Evolutionary conservation across 768 basidiomycete species (phyloP).

Genomic region (Lactarius psammicola): DNA sequence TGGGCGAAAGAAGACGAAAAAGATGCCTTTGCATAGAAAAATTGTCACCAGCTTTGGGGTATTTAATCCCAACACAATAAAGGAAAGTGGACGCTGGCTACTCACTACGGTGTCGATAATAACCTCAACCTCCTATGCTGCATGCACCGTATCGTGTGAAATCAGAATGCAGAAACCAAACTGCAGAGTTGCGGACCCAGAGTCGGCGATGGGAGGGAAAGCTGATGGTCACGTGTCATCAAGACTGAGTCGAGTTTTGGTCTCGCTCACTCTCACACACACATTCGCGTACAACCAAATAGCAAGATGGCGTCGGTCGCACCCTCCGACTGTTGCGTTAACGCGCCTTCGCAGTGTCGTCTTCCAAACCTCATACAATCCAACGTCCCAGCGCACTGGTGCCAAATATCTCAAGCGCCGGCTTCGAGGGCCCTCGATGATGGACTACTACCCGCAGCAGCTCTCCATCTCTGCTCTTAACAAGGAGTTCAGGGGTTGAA

Average conservation of each 20-base stretch:
- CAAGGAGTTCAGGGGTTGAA: slow-evolving; percentile 35
- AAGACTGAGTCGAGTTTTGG: too few relatives aligned
- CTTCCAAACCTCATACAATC: slow-evolving; percentile 90
- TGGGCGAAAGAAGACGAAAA: background rate
- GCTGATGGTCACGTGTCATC: background rate
- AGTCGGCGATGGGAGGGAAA: background rate
- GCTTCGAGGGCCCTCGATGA: slow-evolving; percentile 83
- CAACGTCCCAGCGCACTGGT: slow-evolving; percentile 74
- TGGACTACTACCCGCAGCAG: slow-evolving; percentile 74
- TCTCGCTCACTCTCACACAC: background rate
- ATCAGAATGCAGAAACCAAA: background rate
- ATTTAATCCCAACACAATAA: background rate
- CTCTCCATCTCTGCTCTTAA: slow-evolving; percentile 54
- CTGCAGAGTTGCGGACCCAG: background rate
- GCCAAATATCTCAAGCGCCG: slow-evolving; percentile 86
- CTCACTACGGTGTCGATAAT: background rate
- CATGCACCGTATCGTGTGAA: background rate
- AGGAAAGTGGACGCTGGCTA: background rate
- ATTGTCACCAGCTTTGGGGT: background rate
- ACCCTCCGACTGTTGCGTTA: slow-evolving; percentile 55
- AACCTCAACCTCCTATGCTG: background rate
- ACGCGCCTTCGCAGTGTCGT: slow-evolving; percentile 64
- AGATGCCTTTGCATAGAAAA: slow-evolving; percentile 15
- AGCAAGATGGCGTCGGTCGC: slow-evolving; percentile 40
- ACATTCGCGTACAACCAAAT: slow-evolving; percentile 20